Conservation (phyloP, 768 basidiomycete genomes). For the Kwoniella botswanensis region DNA sequence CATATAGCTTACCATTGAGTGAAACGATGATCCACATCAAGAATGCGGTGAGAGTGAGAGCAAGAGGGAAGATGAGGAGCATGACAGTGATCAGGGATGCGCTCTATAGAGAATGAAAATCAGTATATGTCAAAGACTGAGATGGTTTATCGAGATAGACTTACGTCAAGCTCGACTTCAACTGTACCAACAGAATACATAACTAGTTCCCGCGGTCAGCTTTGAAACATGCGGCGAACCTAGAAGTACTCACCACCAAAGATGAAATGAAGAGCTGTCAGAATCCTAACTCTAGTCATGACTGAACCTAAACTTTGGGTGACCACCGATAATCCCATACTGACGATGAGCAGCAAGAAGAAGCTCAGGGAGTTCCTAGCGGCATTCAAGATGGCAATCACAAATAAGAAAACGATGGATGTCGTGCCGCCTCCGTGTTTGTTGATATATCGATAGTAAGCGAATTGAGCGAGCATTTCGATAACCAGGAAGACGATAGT, state of each 20-base stretch:
- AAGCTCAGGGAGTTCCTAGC: slow-evolving; percentile 90
- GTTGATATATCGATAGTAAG: slow-evolving; percentile 94
- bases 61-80: slow-evolving; percentile 89
- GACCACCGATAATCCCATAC: slow-evolving; percentile 89
- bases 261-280: slow-evolving; percentile 84
- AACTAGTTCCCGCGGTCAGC: slow-evolving; percentile 61
- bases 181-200: slow-evolving; percentile 95
- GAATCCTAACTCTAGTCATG: slow-evolving; percentile 80
- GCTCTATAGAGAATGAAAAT: slow-evolving; percentile 54
- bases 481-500: slow-evolving; percentile 83
- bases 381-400: slow-evolving; percentile 90
- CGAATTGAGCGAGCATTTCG: slow-evolving; percentile 92
- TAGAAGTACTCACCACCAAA: slow-evolving; percentile 76
- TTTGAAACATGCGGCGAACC: background rate
- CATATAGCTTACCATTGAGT: slow-evolving; percentile 69
- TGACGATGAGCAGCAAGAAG: slow-evolving; percentile 91
- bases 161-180: slow-evolving; percentile 80
- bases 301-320: slow-evolving; percentile 81
- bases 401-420: slow-evolving; percentile 82
- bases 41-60: slow-evolving; percentile 94
- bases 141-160: background rate
- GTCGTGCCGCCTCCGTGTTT: slow-evolving; percentile 55
- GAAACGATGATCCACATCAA: slow-evolving; percentile 94
- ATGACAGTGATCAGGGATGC: slow-evolving; percentile 83
- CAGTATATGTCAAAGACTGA: background rate